Evolutionary conservation across 148 eudicot species (phyloP).

Genomic region (Salicornia ramosissima): DNA sequence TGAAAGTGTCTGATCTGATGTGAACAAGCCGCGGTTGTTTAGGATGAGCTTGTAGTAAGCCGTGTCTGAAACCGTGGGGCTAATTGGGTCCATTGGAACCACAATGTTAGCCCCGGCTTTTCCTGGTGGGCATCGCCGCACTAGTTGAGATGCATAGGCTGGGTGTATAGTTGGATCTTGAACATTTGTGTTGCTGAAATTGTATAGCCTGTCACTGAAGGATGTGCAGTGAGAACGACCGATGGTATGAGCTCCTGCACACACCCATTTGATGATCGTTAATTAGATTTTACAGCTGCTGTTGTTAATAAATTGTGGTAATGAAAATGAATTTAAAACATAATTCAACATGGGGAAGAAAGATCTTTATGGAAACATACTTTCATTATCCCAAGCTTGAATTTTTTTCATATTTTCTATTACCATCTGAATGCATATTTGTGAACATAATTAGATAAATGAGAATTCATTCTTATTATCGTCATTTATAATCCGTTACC

Average conservation of each 20-base stretch:
- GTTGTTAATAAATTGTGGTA: too few relatives aligned
- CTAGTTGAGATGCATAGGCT: constrained; percentile 49
- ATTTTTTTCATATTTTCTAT: too few relatives aligned
- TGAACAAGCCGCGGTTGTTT: constrained; percentile 52
- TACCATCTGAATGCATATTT: too few relatives aligned
- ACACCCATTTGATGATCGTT: not conserved
- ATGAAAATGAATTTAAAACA: too few relatives aligned
- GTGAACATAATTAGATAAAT: too few relatives aligned
- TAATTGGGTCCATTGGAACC: constrained; percentile 65
- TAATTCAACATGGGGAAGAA: too few relatives aligned
- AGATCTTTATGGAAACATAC: too few relatives aligned
- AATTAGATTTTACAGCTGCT: not conserved
- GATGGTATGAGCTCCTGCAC: constrained; percentile 81
- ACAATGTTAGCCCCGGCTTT: constrained; percentile 33
- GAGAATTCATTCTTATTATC: too few relatives aligned
- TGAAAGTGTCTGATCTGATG: constrained; percentile 63
- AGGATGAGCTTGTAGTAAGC: constrained; percentile 50
- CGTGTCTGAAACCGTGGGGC: constrained; percentile 41
- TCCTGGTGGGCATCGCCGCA: constrained; percentile 51
- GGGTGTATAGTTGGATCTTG: constrained; percentile 61
- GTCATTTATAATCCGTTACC: too few relatives aligned
- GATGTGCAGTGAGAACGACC: constrained; percentile 79
- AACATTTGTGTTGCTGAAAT: constrained; percentile 33
- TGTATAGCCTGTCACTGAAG: constrained; percentile 49
- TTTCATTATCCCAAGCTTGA: too few relatives aligned